Conservation (phyloP, 2,329 filamentous ascomycete genomes). For the Phialophora tarda region DNA sequence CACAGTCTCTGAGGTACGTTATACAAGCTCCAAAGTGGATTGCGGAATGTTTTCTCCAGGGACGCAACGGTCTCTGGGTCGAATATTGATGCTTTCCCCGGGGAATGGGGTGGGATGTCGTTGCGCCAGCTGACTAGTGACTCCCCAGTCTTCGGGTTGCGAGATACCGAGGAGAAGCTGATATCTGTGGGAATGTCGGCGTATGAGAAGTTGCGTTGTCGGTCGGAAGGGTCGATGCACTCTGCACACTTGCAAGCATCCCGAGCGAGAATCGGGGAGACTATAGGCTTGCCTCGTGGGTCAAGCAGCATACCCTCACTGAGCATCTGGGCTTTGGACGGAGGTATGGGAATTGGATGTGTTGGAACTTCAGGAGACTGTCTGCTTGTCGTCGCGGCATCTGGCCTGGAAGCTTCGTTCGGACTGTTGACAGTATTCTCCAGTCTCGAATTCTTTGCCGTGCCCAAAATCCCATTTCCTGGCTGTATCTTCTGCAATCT, state of each 20-base stretch:
- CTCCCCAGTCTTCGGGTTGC: slow-evolving; percentile 50
- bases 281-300: slow-evolving; percentile 11
- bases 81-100: slow-evolving; percentile 34
- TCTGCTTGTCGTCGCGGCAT: background rate
- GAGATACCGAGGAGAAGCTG: slow-evolving; percentile 44
- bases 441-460: slow-evolving; percentile 7
- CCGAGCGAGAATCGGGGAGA: slow-evolving; percentile 50
- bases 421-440: background rate
- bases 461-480: background rate
- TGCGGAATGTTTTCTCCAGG: slow-evolving; percentile 28
- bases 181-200: slow-evolving; percentile 65
- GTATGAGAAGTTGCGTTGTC: slow-evolving; percentile 68
- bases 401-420: background rate
- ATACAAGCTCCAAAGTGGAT: slow-evolving; percentile 49
- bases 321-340: slow-evolving; percentile 10
- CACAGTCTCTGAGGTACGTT: slow-evolving; percentile 41
- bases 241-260: slow-evolving; percentile 60
- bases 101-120: slow-evolving; percentile 54
- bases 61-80: slow-evolving; percentile 20
- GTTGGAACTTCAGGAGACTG: background rate
- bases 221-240: slow-evolving; percentile 64
- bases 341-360: background rate
- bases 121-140: slow-evolving; percentile 67
- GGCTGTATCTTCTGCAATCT: slow-evolving; percentile 10
- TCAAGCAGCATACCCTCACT: slow-evolving; percentile 18